Evolutionary conservation across 1,284 basidiomycete species (phyloP), one percentile per base, ranked within the genome.

Genomic region (Ganoderma sinense): DNA sequence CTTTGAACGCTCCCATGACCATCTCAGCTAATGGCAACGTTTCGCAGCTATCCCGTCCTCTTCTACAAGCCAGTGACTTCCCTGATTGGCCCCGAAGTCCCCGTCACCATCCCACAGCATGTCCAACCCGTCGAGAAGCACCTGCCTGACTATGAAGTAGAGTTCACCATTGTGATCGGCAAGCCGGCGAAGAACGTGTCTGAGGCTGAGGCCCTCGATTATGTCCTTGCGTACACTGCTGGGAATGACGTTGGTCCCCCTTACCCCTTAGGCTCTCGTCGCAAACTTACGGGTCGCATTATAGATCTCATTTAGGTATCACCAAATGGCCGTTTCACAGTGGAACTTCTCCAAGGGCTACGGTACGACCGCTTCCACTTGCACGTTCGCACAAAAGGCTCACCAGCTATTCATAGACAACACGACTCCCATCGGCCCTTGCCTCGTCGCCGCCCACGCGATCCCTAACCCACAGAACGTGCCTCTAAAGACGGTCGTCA

Each of bases 261-360:
- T 41, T 14, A 26, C 36, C 8, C 33, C 14, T n/a, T 36, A 23
- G 11, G 4, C 33, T 31, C 62, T 16, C 23, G 4, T 18, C 64
- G 4, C 7, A 23, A 13, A 20, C 64, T 65, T 41, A 65, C 36
- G 26, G 33, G 11, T 23, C 39, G 16, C n/a, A 58, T 29, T 56
- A 23, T 73, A 93, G 90, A 86, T 91, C 2, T 94, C 93, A 1
- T 94, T 94, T 86, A 87, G 94, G 43, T 91, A 92, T 76, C 90
- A 93, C 74, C 94, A 95, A 76, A 81, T 91, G 79, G 86, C 88
- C 2, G 89, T 90, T 2, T 91, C 91, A 0, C 94, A 96, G 76
- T 96, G 94, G 94, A 84, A 87, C 31, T 95, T 94, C 80, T 93
- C 92, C n/a, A 96, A 96, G 79, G 86, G 92, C 40, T 94, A 93